These are phyloP conservation scores for Colletotrichum viniferum DNA, from an alignment of 2,329 filamentous ascomycete species.

Conservation along the genomic window DNA sequence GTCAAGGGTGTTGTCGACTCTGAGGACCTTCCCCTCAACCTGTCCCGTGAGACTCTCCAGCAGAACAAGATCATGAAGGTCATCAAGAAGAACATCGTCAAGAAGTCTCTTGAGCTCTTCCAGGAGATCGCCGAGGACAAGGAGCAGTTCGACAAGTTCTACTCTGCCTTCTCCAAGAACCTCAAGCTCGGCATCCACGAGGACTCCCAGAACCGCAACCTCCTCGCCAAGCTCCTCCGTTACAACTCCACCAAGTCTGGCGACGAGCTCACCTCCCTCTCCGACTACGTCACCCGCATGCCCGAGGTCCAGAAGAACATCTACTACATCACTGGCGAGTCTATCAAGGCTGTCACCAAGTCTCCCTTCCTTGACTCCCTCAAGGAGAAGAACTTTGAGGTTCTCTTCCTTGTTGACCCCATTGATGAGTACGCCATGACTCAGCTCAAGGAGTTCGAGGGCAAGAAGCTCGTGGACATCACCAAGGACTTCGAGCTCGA, in stretches of 20 bases:
- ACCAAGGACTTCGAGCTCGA: conserved; percentile 99
- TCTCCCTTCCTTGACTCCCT: conserved; percentile 98
- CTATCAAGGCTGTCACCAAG: conserved; percentile 95
- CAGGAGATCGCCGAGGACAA: conserved; percentile 98
- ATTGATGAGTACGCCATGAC: conserved; percentile 99
- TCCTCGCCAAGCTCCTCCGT: conserved; percentile 96
- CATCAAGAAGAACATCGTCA: conserved; percentile 99
- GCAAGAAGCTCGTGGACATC: conserved; percentile 99
- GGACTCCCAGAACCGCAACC: conserved; percentile 93
- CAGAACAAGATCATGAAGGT: conserved; percentile 99
- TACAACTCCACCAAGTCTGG: conserved; percentile 99
- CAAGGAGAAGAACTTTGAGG: conserved; percentile 99
- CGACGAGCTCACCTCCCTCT: conserved; percentile 91
- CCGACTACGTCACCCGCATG: conserved; percentile 99
- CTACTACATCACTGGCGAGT: conserved; percentile 99
- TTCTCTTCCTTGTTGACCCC: conserved; percentile 98
- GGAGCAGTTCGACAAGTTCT: conserved; percentile 99
- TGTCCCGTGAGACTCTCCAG: conserved; percentile 99
- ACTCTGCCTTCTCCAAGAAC: conserved; percentile 99
- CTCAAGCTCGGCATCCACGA: conserved; percentile 99
- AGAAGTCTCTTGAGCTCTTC: conserved; percentile 99
- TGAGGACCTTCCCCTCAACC: conserved; percentile 98
- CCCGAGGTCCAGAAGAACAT: conserved; percentile 99
- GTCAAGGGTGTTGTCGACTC: conserved; percentile 99
- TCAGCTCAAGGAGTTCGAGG: conserved; percentile 99